A percentile compares a stretch with the other conserved stretches of the same genome.
These are phyloP conservation scores for Fusarium sp. DNA, from an alignment of 2,329 filamentous ascomycete species.

Conservation along the genomic window DNA sequence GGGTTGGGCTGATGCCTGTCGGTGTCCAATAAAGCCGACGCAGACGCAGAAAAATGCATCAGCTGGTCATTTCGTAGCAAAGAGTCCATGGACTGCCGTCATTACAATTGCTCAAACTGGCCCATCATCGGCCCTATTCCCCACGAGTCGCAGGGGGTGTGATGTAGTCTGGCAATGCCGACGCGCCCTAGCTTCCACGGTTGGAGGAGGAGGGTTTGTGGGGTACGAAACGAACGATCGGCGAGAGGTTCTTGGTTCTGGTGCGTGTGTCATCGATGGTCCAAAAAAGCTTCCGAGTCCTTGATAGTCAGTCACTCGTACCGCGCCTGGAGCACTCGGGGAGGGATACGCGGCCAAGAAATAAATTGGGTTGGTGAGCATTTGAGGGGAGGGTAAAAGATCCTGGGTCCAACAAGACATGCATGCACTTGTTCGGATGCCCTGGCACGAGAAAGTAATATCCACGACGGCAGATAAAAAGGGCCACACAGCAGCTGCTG, in stretches of 20 bases:
- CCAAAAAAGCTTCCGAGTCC: background rate
- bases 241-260: background rate
- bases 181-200: background rate
- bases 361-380: background rate
- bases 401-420: background rate
- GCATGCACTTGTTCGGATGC: background rate
- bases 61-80: slow-evolving; percentile 4
- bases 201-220: slow-evolving; percentile 18
- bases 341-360: background rate
- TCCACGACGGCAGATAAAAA: slow-evolving; percentile 3
- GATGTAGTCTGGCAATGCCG: slow-evolving; percentile 5
- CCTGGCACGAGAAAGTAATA: background rate
- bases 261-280: background rate
- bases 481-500: background rate
- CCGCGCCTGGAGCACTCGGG: background rate
- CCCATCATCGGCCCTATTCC: slow-evolving; percentile 37
- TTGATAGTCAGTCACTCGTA: background rate
- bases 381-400: background rate
- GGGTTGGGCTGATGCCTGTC: background rate
- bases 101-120: background rate
- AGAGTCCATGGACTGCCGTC: background rate
- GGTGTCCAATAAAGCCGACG: background rate
- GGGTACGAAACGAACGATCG: slow-evolving; percentile 13
- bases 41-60: background rate
- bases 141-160: slow-evolving; percentile 20